phyloP scores from a whole-genome alignment of 2,329 filamentous ascomycete genomes.

The Epichloe festucae region DNA sequence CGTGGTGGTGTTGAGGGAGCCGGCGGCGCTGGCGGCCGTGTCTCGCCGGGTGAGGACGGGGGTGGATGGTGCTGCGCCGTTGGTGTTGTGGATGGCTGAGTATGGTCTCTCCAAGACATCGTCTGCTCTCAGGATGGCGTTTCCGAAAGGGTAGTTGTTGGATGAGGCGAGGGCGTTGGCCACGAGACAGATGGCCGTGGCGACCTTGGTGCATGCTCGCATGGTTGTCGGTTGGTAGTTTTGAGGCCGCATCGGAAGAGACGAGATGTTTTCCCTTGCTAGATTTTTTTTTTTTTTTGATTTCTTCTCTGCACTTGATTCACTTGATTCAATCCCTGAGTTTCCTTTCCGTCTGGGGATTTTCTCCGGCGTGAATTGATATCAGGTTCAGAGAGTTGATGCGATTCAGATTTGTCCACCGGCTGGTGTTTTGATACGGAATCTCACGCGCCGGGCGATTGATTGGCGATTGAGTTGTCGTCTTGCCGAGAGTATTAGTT shows the following conservation, averaged over 20 bases:
- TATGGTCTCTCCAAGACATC: slow-evolving; percentile 5
- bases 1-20: slow-evolving; percentile 38
- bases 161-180: not conserved
- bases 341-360: not conserved
- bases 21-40: slow-evolving; percentile 11
- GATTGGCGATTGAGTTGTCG: not conserved
- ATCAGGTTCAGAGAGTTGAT: not conserved
- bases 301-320: not conserved
- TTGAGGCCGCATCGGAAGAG: not conserved
- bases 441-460: not conserved
- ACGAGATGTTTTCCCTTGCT: not conserved
- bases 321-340: not conserved
- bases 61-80: not conserved
- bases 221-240: not conserved
- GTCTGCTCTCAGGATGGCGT: slow-evolving; percentile 2
- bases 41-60: not conserved
- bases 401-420: not conserved
- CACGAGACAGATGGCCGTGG: slow-evolving; percentile 1
- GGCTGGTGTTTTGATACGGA: too few species aligned
- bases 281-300: not conserved
- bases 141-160: not conserved
- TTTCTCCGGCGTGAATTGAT: not conserved
- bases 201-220: not conserved
- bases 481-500: not conserved
- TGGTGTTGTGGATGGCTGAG: not conserved